Evolutionary conservation across 2,329 filamentous ascomycete genomes (phyloP).

Genomic region (Nemania abortiva): DNA sequence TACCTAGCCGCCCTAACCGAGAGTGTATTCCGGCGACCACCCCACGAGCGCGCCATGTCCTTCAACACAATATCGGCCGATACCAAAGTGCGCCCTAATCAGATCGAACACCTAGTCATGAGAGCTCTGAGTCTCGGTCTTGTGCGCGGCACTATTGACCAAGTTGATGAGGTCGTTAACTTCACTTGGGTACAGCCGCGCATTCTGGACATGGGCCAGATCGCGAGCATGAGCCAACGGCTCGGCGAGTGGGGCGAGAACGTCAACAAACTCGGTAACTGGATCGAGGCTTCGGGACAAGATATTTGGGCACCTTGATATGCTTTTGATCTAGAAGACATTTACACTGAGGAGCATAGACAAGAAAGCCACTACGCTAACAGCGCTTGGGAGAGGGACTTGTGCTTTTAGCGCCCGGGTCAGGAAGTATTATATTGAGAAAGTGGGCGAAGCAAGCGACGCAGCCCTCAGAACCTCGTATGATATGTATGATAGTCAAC

Average conservation of each 20-base stretch:
- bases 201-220: constrained; percentile 95
- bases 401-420: constrained; percentile 7
- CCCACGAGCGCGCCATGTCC: constrained; percentile 94
- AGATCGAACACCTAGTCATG: constrained; percentile 99
- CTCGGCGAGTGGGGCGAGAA: constrained; percentile 95
- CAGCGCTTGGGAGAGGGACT: constrained; percentile 5
- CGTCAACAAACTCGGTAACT: constrained; percentile 95
- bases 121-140: constrained; percentile 96
- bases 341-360: not conserved
- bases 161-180: constrained; percentile 91
- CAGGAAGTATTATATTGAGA: not conserved
- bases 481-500: constrained; percentile 39
- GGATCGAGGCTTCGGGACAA: constrained; percentile 93
- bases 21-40: constrained; percentile 93
- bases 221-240: constrained; percentile 88
- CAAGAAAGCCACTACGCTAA: not conserved
- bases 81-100: constrained; percentile 89
- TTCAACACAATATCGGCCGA: constrained; percentile 90
- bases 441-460: constrained; percentile 5
- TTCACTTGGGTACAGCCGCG: constrained; percentile 99
- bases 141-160: constrained; percentile 91
- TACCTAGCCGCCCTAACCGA: constrained; percentile 96
- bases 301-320: constrained; percentile 87
- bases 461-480: not conserved
- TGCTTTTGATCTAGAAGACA: not conserved